Evolutionary conservation across 2,329 filamentous ascomycete genomes (phyloP).

Genomic region (Alternaria angustiovoidea): DNA sequence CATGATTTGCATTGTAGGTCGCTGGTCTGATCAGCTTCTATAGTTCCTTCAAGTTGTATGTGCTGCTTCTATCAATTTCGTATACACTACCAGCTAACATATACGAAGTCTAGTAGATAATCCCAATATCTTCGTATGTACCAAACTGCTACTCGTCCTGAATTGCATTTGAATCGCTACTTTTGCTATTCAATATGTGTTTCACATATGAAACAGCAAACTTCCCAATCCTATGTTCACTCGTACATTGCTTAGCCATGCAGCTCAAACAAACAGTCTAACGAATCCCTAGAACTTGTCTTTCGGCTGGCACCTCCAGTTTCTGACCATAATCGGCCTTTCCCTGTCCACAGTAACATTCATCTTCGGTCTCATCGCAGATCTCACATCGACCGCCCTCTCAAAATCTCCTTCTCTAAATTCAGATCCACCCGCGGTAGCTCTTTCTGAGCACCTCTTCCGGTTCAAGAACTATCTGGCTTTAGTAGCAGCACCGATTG

Average conservation of each 20-base stretch:
- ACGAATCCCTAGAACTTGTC: slow-evolving; percentile 56
- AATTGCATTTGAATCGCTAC: neutral
- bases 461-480: slow-evolving; percentile 71
- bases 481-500: slow-evolving; percentile 72
- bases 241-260: neutral
- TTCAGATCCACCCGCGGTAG: slow-evolving; percentile 1
- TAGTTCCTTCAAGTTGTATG: slow-evolving; percentile 54
- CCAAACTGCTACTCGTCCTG: neutral
- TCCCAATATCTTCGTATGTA: slow-evolving; percentile 38
- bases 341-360: slow-evolving; percentile 69
- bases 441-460: slow-evolving; percentile 64
- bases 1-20: slow-evolving; percentile 26
- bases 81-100: slow-evolving; percentile 7
- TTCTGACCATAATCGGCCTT: slow-evolving; percentile 77
- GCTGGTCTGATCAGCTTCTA: slow-evolving; percentile 56
- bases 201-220: neutral
- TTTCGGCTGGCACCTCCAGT: slow-evolving; percentile 75
- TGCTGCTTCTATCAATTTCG: neutral
- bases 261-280: slow-evolving; percentile 5
- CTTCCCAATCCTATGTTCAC: neutral
- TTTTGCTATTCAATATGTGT: neutral
- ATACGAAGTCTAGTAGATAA: slow-evolving; percentile 39
- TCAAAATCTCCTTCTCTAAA: slow-evolving; percentile 33
- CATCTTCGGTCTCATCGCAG: slow-evolving; percentile 67
- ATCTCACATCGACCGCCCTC: slow-evolving; percentile 54